Conservation (phyloP, 805 yeast genomes). For the Candida quercuum region DNA sequence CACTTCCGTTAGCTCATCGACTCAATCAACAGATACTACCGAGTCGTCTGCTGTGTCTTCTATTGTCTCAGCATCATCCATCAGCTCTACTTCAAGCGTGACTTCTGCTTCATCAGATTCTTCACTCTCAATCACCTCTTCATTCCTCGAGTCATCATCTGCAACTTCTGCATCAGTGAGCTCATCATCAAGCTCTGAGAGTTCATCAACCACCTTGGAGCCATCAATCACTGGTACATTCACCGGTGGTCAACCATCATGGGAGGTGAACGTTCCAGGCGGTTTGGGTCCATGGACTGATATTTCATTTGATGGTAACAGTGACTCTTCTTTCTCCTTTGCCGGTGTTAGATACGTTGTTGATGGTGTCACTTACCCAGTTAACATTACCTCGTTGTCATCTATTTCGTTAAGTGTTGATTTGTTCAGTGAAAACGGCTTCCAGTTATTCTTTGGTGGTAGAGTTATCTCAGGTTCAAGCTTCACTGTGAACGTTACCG, state of each 20-base stretch:
- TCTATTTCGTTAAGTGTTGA: neutral
- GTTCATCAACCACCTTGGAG: neutral
- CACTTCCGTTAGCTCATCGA: too few species aligned
- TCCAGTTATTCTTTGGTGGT: slow-evolving; percentile 5
- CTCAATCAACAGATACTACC: too few species aligned
- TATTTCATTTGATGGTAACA: neutral
- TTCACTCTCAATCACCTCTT: neutral
- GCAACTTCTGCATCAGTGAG: neutral
- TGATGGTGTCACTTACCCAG: slow-evolving; percentile 1
- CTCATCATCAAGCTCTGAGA: too few species aligned
- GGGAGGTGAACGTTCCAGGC: neutral
- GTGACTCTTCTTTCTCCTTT: slow-evolving; percentile 2
- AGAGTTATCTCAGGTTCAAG: slow-evolving; percentile 2
- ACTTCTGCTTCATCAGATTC: too few species aligned
- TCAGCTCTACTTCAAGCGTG: too few species aligned
- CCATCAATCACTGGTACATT: neutral
- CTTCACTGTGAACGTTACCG: slow-evolving; percentile 2
- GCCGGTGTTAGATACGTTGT: slow-evolving; percentile 1
- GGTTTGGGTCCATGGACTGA: neutral
- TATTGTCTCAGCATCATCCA: too few species aligned
- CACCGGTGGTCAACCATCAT: neutral
- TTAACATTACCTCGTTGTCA: slow-evolving; percentile 3
- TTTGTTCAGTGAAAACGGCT: slow-evolving; percentile 2
- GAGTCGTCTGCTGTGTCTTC: too few species aligned
- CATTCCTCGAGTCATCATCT: neutral